Evolutionary conservation across 305 asterid species (phyloP), one percentile per base, ranked within the genome.

Genomic region (Solanum hybrid): DNA sequence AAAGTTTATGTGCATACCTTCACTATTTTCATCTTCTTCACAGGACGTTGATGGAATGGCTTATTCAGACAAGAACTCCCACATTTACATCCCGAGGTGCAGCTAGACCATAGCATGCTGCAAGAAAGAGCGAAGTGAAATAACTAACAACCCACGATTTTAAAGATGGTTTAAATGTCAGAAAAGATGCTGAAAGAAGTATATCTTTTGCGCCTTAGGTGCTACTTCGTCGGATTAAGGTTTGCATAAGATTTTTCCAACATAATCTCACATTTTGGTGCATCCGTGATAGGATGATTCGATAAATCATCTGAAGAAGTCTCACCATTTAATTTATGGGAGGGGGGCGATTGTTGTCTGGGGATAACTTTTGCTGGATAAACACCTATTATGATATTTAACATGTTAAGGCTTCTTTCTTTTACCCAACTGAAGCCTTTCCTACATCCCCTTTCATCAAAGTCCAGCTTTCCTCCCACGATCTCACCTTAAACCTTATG

Each of bases 81-180:
- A 93, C 99, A 97, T 91, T 96, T 94, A 93, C 99, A 97, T 83
- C 93, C 94, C 37, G 98, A 94, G 77, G 98, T 95, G 93, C 99
- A 97, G 95, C 98, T 93, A 76, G 99, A 96, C 95, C 92, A 93
- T 88, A 97, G 94, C 95, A 96, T 92, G 90, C 99, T 97, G 94
- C 82, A 90, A 89, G 61, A 94, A 85, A 83, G 92, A 89, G 92
- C 40, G 14, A 51, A 84, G 87, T 31, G 26, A 51, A 51, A 51
- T 84, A 83, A 51, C 75, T 51, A 84, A 84, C 29, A 46, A 51
- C 29, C 40, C 75, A 20, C 11, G 12, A 84, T 11, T 84, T 51
- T 51, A 84, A 57, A 31, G 87, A 51, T 42, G 87, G 87, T 42
- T 28, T 42, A 42, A 42, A 83, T 42, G 71, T 83, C 87, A 40